Percentiles rank a stretch among this genome's conserved stretches.
Evolutionary conservation across 306 rosid species (phyloP).

Genomic region (Medicago ruthenica): DNA sequence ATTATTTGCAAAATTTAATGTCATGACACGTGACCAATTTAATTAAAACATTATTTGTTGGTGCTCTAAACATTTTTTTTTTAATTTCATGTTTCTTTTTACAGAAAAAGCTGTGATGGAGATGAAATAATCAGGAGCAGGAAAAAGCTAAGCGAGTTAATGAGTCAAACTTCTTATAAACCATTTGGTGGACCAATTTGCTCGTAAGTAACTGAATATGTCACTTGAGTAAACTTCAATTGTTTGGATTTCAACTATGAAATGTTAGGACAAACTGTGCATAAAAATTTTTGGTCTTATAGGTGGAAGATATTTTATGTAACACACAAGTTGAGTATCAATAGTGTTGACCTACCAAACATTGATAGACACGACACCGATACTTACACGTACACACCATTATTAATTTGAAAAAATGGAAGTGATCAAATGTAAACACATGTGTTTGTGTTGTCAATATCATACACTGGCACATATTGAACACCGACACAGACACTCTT

Average conservation of each 20-base stretch:
- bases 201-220: conserved; percentile 72
- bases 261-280: conserved; percentile 24
- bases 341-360: background rate
- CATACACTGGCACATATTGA: background rate
- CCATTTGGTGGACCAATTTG: conserved; percentile 74
- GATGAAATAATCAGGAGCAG: conserved; percentile 47
- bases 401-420: too few species aligned
- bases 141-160: conserved; percentile 49
- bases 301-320: background rate
- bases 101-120: conserved; percentile 69
- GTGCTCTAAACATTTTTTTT: background rate
- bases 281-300: conserved; percentile 27
- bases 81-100: background rate
- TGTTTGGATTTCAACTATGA: conserved; percentile 38
- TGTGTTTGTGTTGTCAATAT: background rate
- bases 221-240: conserved; percentile 28
- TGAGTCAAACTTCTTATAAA: conserved; percentile 52
- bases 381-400: too few species aligned
- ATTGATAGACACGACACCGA: background rate
- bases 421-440: too few species aligned
- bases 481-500: background rate
- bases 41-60: conserved; percentile 1
- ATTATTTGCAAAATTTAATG: background rate
- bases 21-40: background rate
- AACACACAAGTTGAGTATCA: background rate